Base-by-base conservation (phyloP, 148 eudicot species). In the Chenopodium album region DNA sequence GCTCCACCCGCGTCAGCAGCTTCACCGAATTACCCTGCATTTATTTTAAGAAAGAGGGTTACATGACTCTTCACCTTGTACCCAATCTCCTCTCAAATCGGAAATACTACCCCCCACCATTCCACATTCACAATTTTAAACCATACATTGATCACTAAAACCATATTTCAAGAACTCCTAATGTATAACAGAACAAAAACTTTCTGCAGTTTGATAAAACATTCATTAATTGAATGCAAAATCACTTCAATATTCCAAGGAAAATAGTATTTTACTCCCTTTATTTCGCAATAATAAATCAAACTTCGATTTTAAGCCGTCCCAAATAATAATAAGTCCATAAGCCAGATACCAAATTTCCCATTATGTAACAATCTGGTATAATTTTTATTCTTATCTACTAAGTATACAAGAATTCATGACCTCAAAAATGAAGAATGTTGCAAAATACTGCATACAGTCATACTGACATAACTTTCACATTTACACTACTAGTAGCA, bases 1-100 rank as follows among this genome's bases (percentile, higher is more conserved):
- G 90, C 88, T 96, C 95, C 68, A 96, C 99, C 80, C 94, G 85
- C 52, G 99, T 96, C 44, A 96, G 86, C 20, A 96, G 93, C 89
- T 91, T 96, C 86, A 91, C 88, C 62, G 62, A 1, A 4, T 87
- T 29, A 22, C 74, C 87, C 93, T 91, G 91, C 77, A 81, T 54
- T 62, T 17, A 23, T 50, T 19, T 32, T 28, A 44, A 73, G 37
- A 62, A 44, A 1, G 41, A 72, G 29, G 23, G 19, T 41, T 48
- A 72, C 20, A 31, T 16, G 9, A 68, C 19, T 16, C 23, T 62
- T 11, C 9, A 31, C 63, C 46, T 26, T 73, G 60, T 13, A 48
- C 66, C n/a, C 8, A 26, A 22, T 22, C 28, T 6, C 4, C 66
- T 56, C 22, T 16, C 62, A 4, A 17, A 13, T 50, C 32, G 32